phyloP scores from a whole-genome alignment of 495 filamentous ascomycete species.

The Talaromyces wortmannii region DNA sequence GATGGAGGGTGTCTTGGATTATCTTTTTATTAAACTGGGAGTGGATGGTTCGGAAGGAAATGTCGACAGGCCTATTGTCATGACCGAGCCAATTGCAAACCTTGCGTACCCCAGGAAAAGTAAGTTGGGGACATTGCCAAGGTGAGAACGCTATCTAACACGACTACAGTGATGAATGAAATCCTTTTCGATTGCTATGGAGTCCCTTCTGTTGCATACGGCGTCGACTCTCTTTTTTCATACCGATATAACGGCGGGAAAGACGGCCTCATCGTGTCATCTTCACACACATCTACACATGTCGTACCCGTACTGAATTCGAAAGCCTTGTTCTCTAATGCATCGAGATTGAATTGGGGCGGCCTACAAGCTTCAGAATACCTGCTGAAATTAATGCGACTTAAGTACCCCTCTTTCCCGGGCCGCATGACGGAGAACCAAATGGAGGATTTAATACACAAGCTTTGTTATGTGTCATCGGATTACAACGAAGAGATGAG shows the following conservation, averaged over 20 bases:
- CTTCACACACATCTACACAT: slow-evolving; percentile 88
- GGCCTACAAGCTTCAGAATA: slow-evolving; percentile 85
- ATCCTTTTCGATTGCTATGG: slow-evolving; percentile 93
- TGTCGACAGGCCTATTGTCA: slow-evolving; percentile 80
- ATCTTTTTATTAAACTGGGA: slow-evolving; percentile 86
- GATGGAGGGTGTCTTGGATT: slow-evolving; percentile 88
- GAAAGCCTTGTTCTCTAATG: slow-evolving; percentile 74
- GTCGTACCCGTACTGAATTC: slow-evolving; percentile 87
- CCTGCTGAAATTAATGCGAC: slow-evolving; percentile 73
- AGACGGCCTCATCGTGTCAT: slow-evolving; percentile 86
- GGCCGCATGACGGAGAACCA: slow-evolving; percentile 78
- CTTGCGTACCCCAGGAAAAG: slow-evolving; percentile 78
- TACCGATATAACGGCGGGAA: slow-evolving; percentile 85
- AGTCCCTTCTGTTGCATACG: slow-evolving; percentile 81
- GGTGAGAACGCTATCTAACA: slow-evolving; percentile 4
- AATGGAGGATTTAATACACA: slow-evolving; percentile 75
- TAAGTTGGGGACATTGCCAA: slow-evolving; percentile 29
- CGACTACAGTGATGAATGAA: slow-evolving; percentile 79
- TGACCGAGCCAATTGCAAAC: slow-evolving; percentile 95
- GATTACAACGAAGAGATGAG: slow-evolving; percentile 73
- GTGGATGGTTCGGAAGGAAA: slow-evolving; percentile 65
- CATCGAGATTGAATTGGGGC: slow-evolving; percentile 91
- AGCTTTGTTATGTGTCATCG: slow-evolving; percentile 84
- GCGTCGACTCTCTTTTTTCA: slow-evolving; percentile 93
- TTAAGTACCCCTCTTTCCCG: slow-evolving; percentile 92